Evolutionary conservation across 352 stramenopile genomes (phyloP), one percentile per base, ranked within the genome.

Genomic region (Globisporangium canariense): DNA sequence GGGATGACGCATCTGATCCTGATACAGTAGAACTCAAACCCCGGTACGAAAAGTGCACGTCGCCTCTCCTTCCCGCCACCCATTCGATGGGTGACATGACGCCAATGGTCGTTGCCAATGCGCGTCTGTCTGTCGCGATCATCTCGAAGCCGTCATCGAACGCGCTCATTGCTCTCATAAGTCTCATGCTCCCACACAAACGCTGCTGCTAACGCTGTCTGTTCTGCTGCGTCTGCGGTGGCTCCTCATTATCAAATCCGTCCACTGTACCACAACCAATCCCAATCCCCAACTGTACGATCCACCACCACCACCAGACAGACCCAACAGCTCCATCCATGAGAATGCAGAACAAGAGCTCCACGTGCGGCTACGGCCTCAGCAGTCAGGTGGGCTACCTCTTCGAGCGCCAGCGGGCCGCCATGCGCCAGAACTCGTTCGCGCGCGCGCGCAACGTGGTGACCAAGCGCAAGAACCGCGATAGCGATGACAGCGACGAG

Each of bases 361-460:
- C 62, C 28, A 57, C 77, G 20, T 86, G 74, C 59, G 67, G 68
- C 16, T 82, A 83, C 68, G 71, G 69, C 36, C 62, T 76, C 22
- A 70, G 67, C 60, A 77, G 60, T 55, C 70, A 85, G 38, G 50
- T 70, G 40, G 72, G 70, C 4, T 78, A 71, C 47, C 53, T 80
- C 0, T 81, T 86, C 36, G 78, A 88, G 54, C 79, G 71, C 32
- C 71, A 64, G 54, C 69, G 73, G 47, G 50, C 36, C 22, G 68
- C 71, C 0, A 66, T 76, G 65, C 80, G 80, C 16, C 80, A 89
- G 65, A 74, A 74, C 67, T 67, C 59, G 57, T 82, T 91, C 46
- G 77, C 77, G 1, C 78, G 74, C 28, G 68, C 68, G 0, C 73
- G 77, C 47, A 68, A 60, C 20, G 45, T 56, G 34, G 41, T 69